phyloP scores from a whole-genome alignment of 352 stramenopile genomes.

The Globisporangium parvum region DNA sequence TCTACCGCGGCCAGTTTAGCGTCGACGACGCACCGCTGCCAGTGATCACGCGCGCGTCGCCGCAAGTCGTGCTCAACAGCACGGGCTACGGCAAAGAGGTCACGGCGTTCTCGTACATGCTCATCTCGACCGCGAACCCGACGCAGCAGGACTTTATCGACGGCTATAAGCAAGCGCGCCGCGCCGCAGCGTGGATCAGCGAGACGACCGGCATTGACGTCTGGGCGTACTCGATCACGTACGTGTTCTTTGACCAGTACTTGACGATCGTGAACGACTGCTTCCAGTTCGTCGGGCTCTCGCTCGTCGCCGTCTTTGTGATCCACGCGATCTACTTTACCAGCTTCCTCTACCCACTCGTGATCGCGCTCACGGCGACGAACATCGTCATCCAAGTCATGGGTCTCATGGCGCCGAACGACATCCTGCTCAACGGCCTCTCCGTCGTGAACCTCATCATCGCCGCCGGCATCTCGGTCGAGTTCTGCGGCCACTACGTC shows the following conservation, averaged over 20 bases:
- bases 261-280: constrained; percentile 44
- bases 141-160: constrained; percentile 31
- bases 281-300: constrained; percentile 40
- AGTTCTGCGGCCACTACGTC: constrained; percentile 73
- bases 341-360: constrained; percentile 36
- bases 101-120: constrained; percentile 69
- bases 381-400: constrained; percentile 57
- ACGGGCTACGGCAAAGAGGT: constrained; percentile 38
- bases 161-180: constrained; percentile 47
- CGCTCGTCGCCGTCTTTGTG: constrained; percentile 40
- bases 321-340: constrained; percentile 46
- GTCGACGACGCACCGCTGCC: constrained; percentile 49
- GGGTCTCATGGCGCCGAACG: constrained; percentile 50
- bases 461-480: constrained; percentile 64
- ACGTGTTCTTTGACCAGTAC: constrained; percentile 71
- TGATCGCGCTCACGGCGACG: constrained; percentile 32
- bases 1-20: constrained; percentile 64
- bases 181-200: constrained; percentile 62
- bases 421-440: constrained; percentile 76
- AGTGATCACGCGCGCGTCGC: constrained; percentile 20
- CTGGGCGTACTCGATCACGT: constrained; percentile 60
- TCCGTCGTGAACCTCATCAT: constrained; percentile 79
- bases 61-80: constrained; percentile 42
- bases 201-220: constrained; percentile 57
- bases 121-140: constrained; percentile 36